Evolutionary conservation across 257 asterid genomes (phyloP).

Genomic region (Solanum corneliomulleri): DNA sequence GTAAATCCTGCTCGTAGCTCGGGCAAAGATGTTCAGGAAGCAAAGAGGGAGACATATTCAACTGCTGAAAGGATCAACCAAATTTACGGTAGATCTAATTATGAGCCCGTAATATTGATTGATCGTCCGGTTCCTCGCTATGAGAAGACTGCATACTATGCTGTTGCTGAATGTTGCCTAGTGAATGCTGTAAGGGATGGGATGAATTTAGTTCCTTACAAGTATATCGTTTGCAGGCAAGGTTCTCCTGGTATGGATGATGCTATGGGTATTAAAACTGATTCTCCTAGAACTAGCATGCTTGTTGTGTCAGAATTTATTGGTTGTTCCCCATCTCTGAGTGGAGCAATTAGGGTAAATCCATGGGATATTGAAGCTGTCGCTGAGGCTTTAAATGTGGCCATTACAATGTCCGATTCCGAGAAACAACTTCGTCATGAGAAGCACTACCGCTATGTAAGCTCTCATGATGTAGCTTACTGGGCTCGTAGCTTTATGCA

Average conservation of each 20-base stretch:
- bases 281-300: conserved; percentile 60
- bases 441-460: conserved; percentile 82
- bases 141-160: conserved; percentile 85
- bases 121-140: conserved; percentile 66
- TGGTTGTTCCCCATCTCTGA: conserved; percentile 88
- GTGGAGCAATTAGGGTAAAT: conserved; percentile 90
- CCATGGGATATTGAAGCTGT: conserved; percentile 92
- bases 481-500: conserved; percentile 90
- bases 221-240: conserved; percentile 81
- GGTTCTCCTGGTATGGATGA: conserved; percentile 50
- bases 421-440: conserved; percentile 79
- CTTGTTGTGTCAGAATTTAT: conserved; percentile 85
- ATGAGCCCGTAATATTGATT: conserved; percentile 62
- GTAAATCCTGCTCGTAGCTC: conserved; percentile 90
- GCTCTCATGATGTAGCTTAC: conserved; percentile 75
- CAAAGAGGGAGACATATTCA: conserved; percentile 61
- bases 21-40: conserved; percentile 86
- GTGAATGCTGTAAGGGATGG: conserved; percentile 97
- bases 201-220: conserved; percentile 87
- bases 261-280: conserved; percentile 25
- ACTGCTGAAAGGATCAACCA: conserved; percentile 55
- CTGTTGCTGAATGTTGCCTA: conserved; percentile 83
- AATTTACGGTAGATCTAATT: conserved; percentile 37
- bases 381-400: conserved; percentile 67
- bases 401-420: conserved; percentile 48